Evolutionary conservation across 2,329 filamentous ascomycete species (phyloP), one percentile per base, ranked within the genome.

Genomic region (Paecilomyces sp.): DNA sequence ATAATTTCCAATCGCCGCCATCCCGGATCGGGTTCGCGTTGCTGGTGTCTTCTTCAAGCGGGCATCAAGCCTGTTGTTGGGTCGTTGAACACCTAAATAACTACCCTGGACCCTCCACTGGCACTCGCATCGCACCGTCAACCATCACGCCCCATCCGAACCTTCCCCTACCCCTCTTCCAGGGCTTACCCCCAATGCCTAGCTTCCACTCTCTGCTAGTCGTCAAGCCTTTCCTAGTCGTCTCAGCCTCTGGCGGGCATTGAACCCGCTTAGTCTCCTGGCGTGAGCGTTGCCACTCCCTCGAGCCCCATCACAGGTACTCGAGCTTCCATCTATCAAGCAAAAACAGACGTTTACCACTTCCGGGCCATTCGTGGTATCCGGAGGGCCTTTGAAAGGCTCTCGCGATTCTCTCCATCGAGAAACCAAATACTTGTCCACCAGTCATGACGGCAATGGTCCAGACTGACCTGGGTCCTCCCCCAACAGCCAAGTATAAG

Each of bases 401-500:
- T 36, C 34, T 36, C 7, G 6, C 36, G 18, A 25, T 22, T 33
- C 55, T 57, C 53, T 58, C 56, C 62, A 61, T 67, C 36, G 15
- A 61, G 55, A 62, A 62, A 61, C 58, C 58, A 64, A 66, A 58
- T 68, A 60, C 62, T 62, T 60, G 60, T 61, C 68, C 68, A 65
- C 68, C 68, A 68, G 66, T 69, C 67, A 74, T 76, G 74, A 73
- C 74, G 66, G 72, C 73, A 67, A 76, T 77, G 74, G 72, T 76
- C 70, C 75, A 76, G 65, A 70, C 73, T 68, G 75, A 75, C 67
- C 70, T 76, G 61, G 72, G 67, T 67, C 72, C 71, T 68, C 66
- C 69, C 61, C 61, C 72, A 55, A 62, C 66, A 60, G 65, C 74
- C 62, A 76, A 73, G 63, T 80, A 80, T 74, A 81, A 81, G 73